Conservation (phyloP, 2,329 filamentous ascomycete genomes). For the Metarhizium guizhouense region DNA sequence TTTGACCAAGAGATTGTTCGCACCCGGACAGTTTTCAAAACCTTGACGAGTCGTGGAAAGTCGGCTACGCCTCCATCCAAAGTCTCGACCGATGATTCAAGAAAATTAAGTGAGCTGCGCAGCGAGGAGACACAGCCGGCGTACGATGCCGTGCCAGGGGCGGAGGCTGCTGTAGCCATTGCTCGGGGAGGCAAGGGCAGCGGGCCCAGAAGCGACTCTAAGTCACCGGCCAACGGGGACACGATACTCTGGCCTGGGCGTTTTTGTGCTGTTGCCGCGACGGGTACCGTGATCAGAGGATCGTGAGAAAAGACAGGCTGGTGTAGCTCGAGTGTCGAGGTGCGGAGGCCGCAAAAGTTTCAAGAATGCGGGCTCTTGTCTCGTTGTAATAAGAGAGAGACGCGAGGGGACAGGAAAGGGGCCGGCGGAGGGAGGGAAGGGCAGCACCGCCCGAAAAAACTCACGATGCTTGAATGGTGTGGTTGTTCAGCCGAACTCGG, state of each 20-base stretch:
- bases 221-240: background rate
- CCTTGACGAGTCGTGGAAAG: conserved; percentile 44
- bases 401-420: background rate
- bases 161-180: conserved; percentile 14
- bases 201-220: background rate
- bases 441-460: background rate
- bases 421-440: background rate
- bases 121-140: conserved; percentile 51
- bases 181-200: background rate
- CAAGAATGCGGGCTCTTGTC: conserved; percentile 5
- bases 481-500: background rate
- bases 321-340: background rate
- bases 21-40: conserved; percentile 51
- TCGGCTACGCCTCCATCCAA: conserved; percentile 48
- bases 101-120: conserved; percentile 49
- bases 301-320: conserved; percentile 1
- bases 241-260: background rate
- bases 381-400: conserved; percentile 1
- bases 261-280: background rate
- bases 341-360: background rate
- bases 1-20: conserved; percentile 12
- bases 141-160: conserved; percentile 30
- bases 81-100: conserved; percentile 50
- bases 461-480: conserved; percentile 6
- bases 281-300: background rate